Evolutionary conservation across 106 monocot genomes (phyloP), one percentile per base, ranked within the genome.

Genomic region (Alisma plantagoaquatica): DNA sequence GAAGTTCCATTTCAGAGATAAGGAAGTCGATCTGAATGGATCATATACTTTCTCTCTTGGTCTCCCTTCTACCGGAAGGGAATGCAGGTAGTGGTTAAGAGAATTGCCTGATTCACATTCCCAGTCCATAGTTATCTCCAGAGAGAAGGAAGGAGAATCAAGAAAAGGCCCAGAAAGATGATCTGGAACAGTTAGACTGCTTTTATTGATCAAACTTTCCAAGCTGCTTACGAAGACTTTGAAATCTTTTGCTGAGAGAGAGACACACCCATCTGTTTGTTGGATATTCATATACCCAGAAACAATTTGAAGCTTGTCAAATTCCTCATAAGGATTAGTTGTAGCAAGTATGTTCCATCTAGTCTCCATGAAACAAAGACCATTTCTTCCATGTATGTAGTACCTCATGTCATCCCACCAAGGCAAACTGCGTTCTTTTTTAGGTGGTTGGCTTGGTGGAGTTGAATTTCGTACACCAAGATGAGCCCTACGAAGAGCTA

Each of bases 341-440:
- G 81, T 74, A 16, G 72, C 90, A 55, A 79, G 85, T 24, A 98
- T 50, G 59, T 76, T 65, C 98, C 81, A 98, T 48, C 41, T 75
- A 11, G 66, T 85, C 59, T 90, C 85, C 53, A 28, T 54, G 66
- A 98, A 98, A 72, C 33, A 45, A 9, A 98, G 53, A 12, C 62
- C 42, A 50, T 69, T 57, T 47, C 72, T 98, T 19, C 90, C 98
- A 79, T 98, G 98, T 61, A 98, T 79, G 56, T 98, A 98, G 61
- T 98, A 66, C 52, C 98, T 79, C 78, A 79, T 74, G 56, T 98
- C 98, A 79, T 98, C 98, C 98, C 98, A 98, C 98, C 98, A 98
- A 44, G 98, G 98, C 49, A 98, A 74, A 57, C 85, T 98, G 26
- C 82, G 78, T 59, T 98, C 98, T 29, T 72, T 98, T 69, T 85